Conservation (phyloP, 2,329 filamentous ascomycete genomes). For the Diplodia seriata region DNA sequence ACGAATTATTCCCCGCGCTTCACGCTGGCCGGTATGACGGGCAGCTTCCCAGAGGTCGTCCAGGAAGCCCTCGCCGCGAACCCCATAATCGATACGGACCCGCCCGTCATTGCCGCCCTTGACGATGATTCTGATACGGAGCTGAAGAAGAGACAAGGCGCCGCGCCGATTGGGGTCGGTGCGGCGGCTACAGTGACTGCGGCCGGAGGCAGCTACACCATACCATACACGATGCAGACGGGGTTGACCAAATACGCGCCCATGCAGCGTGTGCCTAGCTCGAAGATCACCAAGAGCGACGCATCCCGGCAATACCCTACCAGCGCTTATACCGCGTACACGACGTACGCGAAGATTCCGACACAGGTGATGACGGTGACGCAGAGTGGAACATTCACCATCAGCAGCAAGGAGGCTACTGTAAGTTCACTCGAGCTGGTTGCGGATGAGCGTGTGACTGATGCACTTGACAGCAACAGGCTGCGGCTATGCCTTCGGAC, state of each 20-base stretch:
- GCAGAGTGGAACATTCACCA: slow-evolving; percentile 58
- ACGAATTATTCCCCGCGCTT: slow-evolving; percentile 70
- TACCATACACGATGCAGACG: slow-evolving; percentile 64
- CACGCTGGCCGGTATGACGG: slow-evolving; percentile 69
- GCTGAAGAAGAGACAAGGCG: slow-evolving; percentile 26
- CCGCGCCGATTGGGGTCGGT: slow-evolving; percentile 35
- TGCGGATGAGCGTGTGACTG: background rate
- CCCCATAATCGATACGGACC: slow-evolving; percentile 10
- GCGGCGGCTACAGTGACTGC: slow-evolving; percentile 38
- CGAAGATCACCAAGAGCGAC: slow-evolving; percentile 63
- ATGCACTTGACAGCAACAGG: slow-evolving; percentile 41
- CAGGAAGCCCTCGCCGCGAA: slow-evolving; percentile 45
- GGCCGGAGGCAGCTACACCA: slow-evolving; percentile 43
- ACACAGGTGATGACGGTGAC: slow-evolving; percentile 61
- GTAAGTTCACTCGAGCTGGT: slow-evolving; percentile 46
- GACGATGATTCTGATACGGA: slow-evolving; percentile 4
- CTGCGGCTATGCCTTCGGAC: slow-evolving; percentile 57
- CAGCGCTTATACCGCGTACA: slow-evolving; percentile 60
- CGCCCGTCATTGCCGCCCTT: background rate
- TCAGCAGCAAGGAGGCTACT: slow-evolving; percentile 63
- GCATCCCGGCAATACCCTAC: slow-evolving; percentile 61
- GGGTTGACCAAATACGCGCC: slow-evolving; percentile 67
- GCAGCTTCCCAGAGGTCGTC: slow-evolving; percentile 58
- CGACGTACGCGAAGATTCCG: slow-evolving; percentile 44
- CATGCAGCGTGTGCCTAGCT: slow-evolving; percentile 65